These are phyloP conservation scores for Tetrahymena elliotti DNA, from an alignment of 73 alveolate genomes.

Conservation along the genomic window DNA sequence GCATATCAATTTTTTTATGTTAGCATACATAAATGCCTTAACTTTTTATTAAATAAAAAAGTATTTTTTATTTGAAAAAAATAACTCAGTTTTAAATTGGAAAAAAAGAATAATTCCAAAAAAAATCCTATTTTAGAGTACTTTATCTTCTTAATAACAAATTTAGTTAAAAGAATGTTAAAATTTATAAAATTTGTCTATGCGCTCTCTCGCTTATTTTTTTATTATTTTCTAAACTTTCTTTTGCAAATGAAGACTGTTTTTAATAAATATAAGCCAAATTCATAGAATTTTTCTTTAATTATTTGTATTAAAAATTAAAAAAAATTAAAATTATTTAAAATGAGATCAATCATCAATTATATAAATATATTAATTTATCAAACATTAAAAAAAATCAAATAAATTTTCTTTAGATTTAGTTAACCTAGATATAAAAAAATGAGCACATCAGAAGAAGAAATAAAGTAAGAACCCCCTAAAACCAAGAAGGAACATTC, in stretches of 20 bases:
- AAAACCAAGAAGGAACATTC: neutral
- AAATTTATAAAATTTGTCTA: neutral
- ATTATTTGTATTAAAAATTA: no score
- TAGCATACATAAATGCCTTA: neutral
- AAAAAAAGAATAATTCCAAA: neutral
- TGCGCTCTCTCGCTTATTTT: neutral
- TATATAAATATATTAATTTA: neutral
- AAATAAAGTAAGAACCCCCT: neutral
- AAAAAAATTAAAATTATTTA: neutral
- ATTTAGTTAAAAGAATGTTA: neutral
- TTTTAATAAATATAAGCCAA: neutral
- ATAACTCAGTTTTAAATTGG: neutral
- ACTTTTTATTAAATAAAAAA: neutral
- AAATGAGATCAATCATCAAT: neutral
- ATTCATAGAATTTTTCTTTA: neutral
- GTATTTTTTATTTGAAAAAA: no score
- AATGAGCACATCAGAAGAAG: neutral
- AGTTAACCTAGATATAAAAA: neutral
- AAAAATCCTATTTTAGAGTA: neutral
- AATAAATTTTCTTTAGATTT: neutral
- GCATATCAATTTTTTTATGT: neutral
- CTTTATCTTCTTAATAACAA: neutral
- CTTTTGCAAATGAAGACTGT: neutral
- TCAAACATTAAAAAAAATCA: neutral
- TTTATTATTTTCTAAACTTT: neutral